Evolutionary conservation across 148 eudicot genomes (phyloP).

Genomic region (Persicaria maculosa): DNA sequence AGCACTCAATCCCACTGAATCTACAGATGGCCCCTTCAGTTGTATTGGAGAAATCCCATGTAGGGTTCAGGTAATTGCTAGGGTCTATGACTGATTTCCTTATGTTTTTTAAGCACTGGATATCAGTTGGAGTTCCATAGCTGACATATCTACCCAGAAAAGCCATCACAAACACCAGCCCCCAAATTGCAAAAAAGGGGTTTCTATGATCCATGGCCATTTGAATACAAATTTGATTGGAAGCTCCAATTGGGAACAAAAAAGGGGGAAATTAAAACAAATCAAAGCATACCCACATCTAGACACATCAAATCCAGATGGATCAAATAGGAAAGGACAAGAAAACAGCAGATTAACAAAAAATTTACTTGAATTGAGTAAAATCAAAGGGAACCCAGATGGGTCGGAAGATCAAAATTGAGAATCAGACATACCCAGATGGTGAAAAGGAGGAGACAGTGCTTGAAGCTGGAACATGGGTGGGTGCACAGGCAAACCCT

Average conservation of each 20-base stretch:
- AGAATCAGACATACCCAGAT: conserved; percentile 32
- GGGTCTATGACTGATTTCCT: conserved; percentile 25
- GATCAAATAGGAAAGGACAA: neutral
- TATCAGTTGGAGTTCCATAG: conserved; percentile 31
- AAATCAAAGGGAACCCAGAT: conserved; percentile 13
- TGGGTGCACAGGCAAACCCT: conserved; percentile 1
- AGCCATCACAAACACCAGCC: conserved; percentile 15
- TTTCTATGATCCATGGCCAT: conserved; percentile 20
- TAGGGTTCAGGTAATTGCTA: conserved; percentile 17
- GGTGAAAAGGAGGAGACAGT: neutral
- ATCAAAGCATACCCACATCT: conserved; percentile 3
- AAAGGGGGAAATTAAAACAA: conserved; percentile 8
- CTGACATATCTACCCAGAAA: conserved; percentile 18
- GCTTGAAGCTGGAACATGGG: neutral
- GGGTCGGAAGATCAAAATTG: conserved; percentile 8
- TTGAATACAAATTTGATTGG: neutral
- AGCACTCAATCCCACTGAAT: conserved; percentile 35
- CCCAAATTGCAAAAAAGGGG: conserved; percentile 3
- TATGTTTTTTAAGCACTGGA: conserved; percentile 24
- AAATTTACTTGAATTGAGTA: conserved; percentile 12
- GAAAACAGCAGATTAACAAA: neutral
- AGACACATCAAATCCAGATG: conserved; percentile 13
- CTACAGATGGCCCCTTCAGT: conserved; percentile 40
- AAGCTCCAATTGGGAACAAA: neutral
- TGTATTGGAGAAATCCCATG: conserved; percentile 35